A percentile compares a stretch with the other conserved stretches of the same genome.
These are phyloP conservation scores for Nannochloris sp. DNA, from an alignment of 139 green algal species.

Conservation along the genomic window DNA sequence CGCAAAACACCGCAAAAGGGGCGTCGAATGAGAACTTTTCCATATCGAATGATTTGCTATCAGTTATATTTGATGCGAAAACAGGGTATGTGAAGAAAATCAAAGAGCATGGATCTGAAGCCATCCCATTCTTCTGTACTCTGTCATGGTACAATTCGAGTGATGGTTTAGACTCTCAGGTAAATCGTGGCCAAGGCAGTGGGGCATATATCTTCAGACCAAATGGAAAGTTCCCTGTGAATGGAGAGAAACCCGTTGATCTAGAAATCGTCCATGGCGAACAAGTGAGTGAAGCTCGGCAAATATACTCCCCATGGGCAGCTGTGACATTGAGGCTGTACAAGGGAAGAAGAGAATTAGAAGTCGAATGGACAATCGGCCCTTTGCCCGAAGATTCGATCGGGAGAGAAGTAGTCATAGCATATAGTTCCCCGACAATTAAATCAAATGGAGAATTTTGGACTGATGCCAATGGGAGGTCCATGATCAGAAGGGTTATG, in stretches of 20 bases:
- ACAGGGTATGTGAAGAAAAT: constrained; percentile 7
- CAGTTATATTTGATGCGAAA: constrained; percentile 18
- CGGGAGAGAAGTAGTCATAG: constrained; percentile 43
- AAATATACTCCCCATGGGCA: constrained; percentile 22
- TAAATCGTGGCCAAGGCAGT: constrained; percentile 21
- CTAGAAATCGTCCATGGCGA: constrained; percentile 33
- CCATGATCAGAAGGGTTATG: constrained; percentile 44
- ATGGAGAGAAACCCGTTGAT: background rate
- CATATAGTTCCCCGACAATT: constrained; percentile 17
- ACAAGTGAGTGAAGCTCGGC: constrained; percentile 44
- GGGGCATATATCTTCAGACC: constrained; percentile 62
- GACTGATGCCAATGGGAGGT: constrained; percentile 65
- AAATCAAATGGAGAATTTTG: constrained; percentile 29
- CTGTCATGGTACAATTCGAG: constrained; percentile 39
- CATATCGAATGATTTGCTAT: constrained; percentile 13
- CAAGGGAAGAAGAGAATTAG: constrained; percentile 18
- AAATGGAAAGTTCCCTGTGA: constrained; percentile 5
- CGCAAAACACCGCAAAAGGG: background rate
- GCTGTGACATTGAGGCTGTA: constrained; percentile 32
- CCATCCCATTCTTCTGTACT: background rate
- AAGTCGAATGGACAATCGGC: constrained; percentile 68
- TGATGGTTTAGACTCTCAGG: constrained; percentile 25
- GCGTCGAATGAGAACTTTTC: constrained; percentile 4
- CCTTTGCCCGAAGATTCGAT: constrained; percentile 47
- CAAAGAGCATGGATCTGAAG: background rate